Conservation (phyloP, 2,329 filamentous ascomycete species). For the Penicillium sp. region DNA sequence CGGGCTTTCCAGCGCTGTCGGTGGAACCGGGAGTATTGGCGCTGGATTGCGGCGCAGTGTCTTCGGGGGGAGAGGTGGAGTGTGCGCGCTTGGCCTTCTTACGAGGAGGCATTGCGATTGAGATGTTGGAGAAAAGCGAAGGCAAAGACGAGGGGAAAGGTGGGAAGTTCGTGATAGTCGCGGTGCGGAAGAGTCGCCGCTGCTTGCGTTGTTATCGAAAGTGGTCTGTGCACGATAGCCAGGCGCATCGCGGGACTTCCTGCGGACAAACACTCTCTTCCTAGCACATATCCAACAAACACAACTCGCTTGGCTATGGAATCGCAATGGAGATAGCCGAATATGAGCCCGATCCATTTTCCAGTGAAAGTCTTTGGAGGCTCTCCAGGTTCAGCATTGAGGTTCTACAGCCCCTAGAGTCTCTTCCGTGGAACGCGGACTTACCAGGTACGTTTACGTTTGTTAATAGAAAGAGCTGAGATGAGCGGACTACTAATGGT, state of each 20-base stretch:
- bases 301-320: constrained; percentile 15
- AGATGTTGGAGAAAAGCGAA: neutral
- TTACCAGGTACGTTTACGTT: constrained; percentile 40
- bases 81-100: constrained; percentile 64
- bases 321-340: constrained; percentile 33
- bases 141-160: neutral
- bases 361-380: constrained; percentile 41
- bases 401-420: constrained; percentile 41
- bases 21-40: constrained; percentile 33
- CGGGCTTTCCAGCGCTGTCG: constrained; percentile 36
- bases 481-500: neutral
- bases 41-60: constrained; percentile 31
- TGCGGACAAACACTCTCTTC: neutral
- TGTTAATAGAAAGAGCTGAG: neutral
- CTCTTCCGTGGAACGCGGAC: constrained; percentile 39
- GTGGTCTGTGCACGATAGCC: constrained; percentile 31
- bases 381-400: constrained; percentile 44
- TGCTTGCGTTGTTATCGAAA: constrained; percentile 24
- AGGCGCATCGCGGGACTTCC: constrained; percentile 20
- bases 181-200: neutral
- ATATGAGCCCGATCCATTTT: constrained; percentile 37
- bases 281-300: constrained; percentile 8
- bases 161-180: constrained; percentile 1
- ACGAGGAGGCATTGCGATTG: constrained; percentile 49
- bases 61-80: constrained; percentile 33